These are phyloP conservation scores for Selaginella moellendorffii DNA, from an alignment of 75 land plant genomes.

Conservation along the genomic window DNA sequence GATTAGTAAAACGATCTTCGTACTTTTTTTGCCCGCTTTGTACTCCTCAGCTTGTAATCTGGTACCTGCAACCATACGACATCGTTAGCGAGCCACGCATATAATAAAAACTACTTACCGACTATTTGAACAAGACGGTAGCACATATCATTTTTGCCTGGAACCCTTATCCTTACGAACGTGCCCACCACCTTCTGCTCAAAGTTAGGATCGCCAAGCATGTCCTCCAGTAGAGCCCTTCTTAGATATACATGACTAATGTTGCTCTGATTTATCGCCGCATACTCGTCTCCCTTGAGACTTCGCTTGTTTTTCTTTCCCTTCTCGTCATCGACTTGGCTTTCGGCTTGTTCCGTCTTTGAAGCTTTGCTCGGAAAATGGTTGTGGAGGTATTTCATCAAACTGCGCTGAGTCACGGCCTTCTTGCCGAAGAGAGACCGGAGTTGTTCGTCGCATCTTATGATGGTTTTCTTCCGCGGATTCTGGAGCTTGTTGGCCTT, in stretches of 20 bases:
- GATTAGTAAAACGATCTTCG: constrained; percentile 68
- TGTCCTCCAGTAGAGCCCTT: constrained; percentile 64
- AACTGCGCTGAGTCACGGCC: constrained; percentile 83
- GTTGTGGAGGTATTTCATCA: constrained; percentile 80
- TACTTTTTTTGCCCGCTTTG: constrained; percentile 47
- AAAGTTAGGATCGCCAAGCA: constrained; percentile 58
- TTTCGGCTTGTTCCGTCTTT: constrained; percentile 23
- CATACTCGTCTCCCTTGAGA: constrained; percentile 55
- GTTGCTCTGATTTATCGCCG: constrained; percentile 78
- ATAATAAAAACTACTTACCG: constrained; percentile 34
- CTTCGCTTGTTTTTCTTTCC: constrained; percentile 41
- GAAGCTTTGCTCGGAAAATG: constrained; percentile 45
- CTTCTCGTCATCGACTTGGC: constrained; percentile 30
- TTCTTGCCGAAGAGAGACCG: constrained; percentile 64
- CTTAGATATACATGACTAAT: constrained; percentile 59
- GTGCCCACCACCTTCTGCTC: constrained; percentile 53
- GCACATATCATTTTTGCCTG: constrained; percentile 69
- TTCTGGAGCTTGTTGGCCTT: constrained; percentile 73
- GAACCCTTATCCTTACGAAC: constrained; percentile 77
- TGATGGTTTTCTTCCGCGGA: constrained; percentile 62
- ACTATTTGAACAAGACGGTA: constrained; percentile 85
- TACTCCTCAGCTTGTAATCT: constrained; percentile 37
- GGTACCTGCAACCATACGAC: constrained; percentile 38
- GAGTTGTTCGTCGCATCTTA: constrained; percentile 74
- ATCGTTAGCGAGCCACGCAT: neutral